phyloP scores from a whole-genome alignment of 345 rosid species.

The Bretschneidera sinensis region DNA sequence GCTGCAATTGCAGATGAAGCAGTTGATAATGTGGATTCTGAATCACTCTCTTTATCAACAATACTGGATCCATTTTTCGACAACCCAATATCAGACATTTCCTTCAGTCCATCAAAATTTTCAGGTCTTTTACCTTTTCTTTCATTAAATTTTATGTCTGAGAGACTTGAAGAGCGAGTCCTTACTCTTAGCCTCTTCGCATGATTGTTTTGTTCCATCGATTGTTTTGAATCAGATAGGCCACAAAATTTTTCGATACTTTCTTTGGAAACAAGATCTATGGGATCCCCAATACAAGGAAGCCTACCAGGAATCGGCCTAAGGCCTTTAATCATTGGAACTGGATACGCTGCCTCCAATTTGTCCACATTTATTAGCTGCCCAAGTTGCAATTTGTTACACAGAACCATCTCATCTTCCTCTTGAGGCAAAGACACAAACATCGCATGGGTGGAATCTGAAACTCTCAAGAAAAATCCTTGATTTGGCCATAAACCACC shows the following conservation, averaged over 20 bases:
- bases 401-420: constrained; percentile 57
- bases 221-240: constrained; percentile 24
- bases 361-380: constrained; percentile 49
- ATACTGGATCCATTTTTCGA: constrained; percentile 18
- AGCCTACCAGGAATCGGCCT: constrained; percentile 57
- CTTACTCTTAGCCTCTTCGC: constrained; percentile 24
- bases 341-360: constrained; percentile 63
- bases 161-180: constrained; percentile 19
- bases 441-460: constrained; percentile 57
- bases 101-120: too few species aligned
- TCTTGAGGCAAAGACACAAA: constrained; percentile 61
- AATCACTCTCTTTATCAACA: constrained; percentile 31
- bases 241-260: constrained; percentile 39
- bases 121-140: too few species aligned
- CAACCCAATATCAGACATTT: constrained; percentile 15
- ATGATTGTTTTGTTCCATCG: constrained; percentile 9
- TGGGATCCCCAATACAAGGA: constrained; percentile 38
- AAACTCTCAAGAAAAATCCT: constrained; percentile 64
- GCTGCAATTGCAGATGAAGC: constrained; percentile 16
- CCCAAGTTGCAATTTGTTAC: constrained; percentile 53
- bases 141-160: constrained; percentile 15
- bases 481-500: constrained; percentile 71
- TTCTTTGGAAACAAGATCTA: constrained; percentile 45
- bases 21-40: constrained; percentile 30
- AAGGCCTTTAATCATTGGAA: constrained; percentile 56